These are phyloP conservation scores for Ascochyta clinopodiicola DNA, from an alignment of 2,329 filamentous ascomycete genomes.

Conservation along the genomic window DNA sequence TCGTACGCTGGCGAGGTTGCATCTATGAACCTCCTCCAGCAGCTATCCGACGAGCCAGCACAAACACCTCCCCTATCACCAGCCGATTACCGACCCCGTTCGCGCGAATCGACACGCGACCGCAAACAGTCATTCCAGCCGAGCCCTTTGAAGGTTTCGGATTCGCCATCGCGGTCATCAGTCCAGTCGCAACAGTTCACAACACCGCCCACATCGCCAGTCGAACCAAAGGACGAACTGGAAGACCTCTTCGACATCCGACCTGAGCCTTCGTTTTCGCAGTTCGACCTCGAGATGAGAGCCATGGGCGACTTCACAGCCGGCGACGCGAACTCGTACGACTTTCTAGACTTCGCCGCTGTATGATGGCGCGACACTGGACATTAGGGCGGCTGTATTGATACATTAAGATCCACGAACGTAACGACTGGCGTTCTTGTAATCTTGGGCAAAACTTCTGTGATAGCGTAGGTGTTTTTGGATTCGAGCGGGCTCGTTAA, in stretches of 20 bases:
- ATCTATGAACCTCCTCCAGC: slow-evolving; percentile 45
- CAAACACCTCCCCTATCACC: slow-evolving; percentile 50
- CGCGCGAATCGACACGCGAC: slow-evolving; percentile 31
- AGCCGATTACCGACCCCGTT: slow-evolving; percentile 36
- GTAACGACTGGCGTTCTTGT: slow-evolving; percentile 35
- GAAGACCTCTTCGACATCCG: slow-evolving; percentile 44
- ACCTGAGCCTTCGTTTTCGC: slow-evolving; percentile 42
- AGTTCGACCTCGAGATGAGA: slow-evolving; percentile 50
- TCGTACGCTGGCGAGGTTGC: slow-evolving; percentile 39
- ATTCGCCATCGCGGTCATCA: slow-evolving; percentile 43
- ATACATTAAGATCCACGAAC: slow-evolving; percentile 37
- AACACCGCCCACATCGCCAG: slow-evolving; percentile 48
- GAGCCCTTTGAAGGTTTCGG: slow-evolving; percentile 37
- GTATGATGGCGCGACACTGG: slow-evolving; percentile 21
- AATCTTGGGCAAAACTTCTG: slow-evolving; percentile 8
- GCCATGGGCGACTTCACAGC: slow-evolving; percentile 46
- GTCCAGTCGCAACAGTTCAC: slow-evolving; percentile 47
- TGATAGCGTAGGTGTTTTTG: slow-evolving; percentile 1
- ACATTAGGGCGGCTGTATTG: slow-evolving; percentile 32
- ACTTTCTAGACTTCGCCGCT: slow-evolving; percentile 45
- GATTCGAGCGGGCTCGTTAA: slow-evolving; percentile 16
- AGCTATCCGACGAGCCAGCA: slow-evolving; percentile 40
- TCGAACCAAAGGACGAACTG: slow-evolving; percentile 40
- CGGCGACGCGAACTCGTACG: slow-evolving; percentile 38
- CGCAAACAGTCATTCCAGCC: slow-evolving; percentile 26